phyloP scores from a whole-genome alignment of 257 asterid species.

The Nicotiana tomentosiformis region DNA sequence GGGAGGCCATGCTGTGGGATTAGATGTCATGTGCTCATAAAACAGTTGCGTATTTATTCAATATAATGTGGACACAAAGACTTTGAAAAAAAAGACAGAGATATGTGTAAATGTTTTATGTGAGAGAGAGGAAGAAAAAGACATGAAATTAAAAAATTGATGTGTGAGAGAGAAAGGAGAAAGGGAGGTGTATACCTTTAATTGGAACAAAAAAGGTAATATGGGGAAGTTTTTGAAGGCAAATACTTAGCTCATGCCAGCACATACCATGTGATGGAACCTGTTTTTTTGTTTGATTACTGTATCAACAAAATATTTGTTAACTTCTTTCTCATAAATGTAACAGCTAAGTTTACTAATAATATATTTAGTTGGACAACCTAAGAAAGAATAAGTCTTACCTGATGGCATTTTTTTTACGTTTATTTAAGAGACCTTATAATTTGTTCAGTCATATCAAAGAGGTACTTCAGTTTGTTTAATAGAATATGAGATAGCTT shows the following conservation, averaged over 20 bases:
- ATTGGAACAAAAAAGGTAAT: constrained; percentile 31
- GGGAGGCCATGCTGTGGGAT: constrained; percentile 54
- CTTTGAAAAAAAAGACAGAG: not conserved
- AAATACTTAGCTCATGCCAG: constrained; percentile 24
- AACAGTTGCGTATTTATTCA: constrained; percentile 28
- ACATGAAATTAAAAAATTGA: not conserved
- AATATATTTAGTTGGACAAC: constrained; percentile 3
- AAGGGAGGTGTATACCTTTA: constrained; percentile 29
- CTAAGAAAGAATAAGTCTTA: not conserved
- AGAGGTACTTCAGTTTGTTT: not conserved
- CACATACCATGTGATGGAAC: constrained; percentile 40
- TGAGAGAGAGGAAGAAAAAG: not conserved
- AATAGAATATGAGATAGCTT: not conserved
- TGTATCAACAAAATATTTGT: not conserved
- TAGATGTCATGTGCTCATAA: constrained; percentile 28
- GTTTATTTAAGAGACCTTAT: not conserved
- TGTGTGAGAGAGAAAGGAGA: not conserved
- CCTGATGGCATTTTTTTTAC: not conserved
- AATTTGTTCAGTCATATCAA: not conserved
- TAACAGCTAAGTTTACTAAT: constrained; percentile 21
- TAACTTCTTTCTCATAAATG: not conserved
- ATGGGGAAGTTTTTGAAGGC: constrained; percentile 18
- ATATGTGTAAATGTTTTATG: not conserved
- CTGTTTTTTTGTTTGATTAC: constrained; percentile 9
- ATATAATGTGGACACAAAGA: constrained; percentile 12